Percentiles rank a stretch among this genome's conserved stretches.
phyloP scores from a whole-genome alignment of 2,329 filamentous ascomycete genomes.

The Xylariaceae sp. region DNA sequence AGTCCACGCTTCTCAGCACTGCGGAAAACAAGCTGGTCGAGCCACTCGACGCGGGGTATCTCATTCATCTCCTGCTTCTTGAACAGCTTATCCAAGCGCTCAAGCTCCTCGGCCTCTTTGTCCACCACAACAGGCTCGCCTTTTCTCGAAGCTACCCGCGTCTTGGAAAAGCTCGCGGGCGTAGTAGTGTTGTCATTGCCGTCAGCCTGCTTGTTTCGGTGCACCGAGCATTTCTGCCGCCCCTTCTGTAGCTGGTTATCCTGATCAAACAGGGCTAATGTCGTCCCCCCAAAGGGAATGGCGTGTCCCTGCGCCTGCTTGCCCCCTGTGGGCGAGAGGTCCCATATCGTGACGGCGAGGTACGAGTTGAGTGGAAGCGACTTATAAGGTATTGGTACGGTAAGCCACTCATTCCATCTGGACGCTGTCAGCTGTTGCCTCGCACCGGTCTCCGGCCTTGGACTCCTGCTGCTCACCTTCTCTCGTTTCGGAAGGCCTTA shows the following conservation, averaged over 20 bases:
- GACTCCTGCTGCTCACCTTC: constrained; percentile 37
- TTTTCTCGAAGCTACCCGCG: constrained; percentile 42
- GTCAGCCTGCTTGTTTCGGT: constrained; percentile 77
- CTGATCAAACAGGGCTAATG: constrained; percentile 81
- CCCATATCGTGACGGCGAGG: constrained; percentile 91
- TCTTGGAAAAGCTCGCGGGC: constrained; percentile 57
- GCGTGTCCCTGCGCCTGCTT: constrained; percentile 65
- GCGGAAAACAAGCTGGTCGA: constrained; percentile 89
- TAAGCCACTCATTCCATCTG: constrained; percentile 95
- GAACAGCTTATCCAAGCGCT: constrained; percentile 79
- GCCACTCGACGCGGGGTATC: constrained; percentile 86
- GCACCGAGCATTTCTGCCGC: constrained; percentile 80
- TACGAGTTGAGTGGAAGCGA: constrained; percentile 74
- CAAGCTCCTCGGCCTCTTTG: constrained; percentile 74
- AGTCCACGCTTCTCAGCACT: constrained; percentile 72
- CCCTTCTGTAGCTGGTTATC: constrained; percentile 90
- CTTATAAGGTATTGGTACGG: constrained; percentile 76
- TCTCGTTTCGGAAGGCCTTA: constrained; percentile 73
- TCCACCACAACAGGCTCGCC: constrained; percentile 47
- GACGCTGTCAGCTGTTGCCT: constrained; percentile 14
- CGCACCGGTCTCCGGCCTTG: constrained; percentile 1
- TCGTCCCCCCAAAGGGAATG: constrained; percentile 90
- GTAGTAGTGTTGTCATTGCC: constrained; percentile 75
- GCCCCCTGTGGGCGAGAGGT: constrained; percentile 73
- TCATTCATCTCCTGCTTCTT: constrained; percentile 99